Evolutionary conservation across 1,139 yeast genomes (phyloP).

Genomic region (Spencermartinsiella ligniputridi): DNA sequence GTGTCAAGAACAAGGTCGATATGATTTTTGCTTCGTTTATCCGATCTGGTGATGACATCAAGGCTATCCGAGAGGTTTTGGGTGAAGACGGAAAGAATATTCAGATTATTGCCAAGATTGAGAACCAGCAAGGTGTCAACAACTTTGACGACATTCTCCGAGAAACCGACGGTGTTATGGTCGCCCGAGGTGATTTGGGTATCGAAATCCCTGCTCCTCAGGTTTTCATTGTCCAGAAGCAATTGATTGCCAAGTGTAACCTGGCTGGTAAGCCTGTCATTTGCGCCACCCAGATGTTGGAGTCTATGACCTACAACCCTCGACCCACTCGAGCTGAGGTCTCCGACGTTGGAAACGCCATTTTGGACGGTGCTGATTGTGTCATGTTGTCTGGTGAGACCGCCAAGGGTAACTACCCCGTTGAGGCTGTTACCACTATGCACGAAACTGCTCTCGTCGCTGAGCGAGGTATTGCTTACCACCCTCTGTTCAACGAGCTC

Average conservation of each 20-base stretch:
- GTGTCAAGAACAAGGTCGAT: constrained; percentile 95
- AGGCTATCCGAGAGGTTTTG: constrained; percentile 84
- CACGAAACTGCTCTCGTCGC: constrained; percentile 96
- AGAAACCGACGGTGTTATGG: constrained; percentile 99
- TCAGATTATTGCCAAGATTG: constrained; percentile 95
- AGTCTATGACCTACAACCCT: constrained; percentile 99
- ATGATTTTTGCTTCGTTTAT: constrained; percentile 98
- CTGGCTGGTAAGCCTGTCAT: constrained; percentile 99
- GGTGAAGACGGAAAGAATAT: constrained; percentile 97
- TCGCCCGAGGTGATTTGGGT: constrained; percentile 99
- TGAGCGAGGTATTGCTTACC: constrained; percentile 94
- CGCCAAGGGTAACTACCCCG: constrained; percentile 98
- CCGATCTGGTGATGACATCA: constrained; percentile 88
- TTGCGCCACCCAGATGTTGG: constrained; percentile 99
- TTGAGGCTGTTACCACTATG: constrained; percentile 98
- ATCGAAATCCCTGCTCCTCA: constrained; percentile 99
- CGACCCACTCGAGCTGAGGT: constrained; percentile 99
- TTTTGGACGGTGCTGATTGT: constrained; percentile 99
- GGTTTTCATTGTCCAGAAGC: constrained; percentile 98
- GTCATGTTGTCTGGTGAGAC: constrained; percentile 99
- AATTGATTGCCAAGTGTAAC: constrained; percentile 98
- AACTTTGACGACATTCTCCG: constrained; percentile 93
- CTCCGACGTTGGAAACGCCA: constrained; percentile 98
- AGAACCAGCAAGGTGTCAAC: constrained; percentile 99
- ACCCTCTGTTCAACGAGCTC: constrained; percentile 80